Conservation (phyloP, 1,139 yeast species). For the Candida sanyaensis region DNA sequence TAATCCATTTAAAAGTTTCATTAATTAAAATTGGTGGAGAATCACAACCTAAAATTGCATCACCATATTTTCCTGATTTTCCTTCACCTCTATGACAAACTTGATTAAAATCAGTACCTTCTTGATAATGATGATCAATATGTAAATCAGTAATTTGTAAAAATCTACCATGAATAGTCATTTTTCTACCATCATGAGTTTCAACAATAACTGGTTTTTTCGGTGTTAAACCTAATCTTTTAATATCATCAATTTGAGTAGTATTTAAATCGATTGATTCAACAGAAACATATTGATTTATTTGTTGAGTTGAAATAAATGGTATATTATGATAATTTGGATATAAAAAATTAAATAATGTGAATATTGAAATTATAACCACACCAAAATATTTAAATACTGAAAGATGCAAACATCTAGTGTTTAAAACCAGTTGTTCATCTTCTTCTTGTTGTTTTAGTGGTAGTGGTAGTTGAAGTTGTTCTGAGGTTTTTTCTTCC, state of each 20-base stretch:
- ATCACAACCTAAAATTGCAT: constrained; percentile 73
- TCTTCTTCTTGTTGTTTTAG: no score
- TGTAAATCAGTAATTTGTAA: constrained; percentile 85
- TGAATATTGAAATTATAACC: background rate
- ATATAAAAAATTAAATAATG: background rate
- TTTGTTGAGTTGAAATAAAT: background rate
- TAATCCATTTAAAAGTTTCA: constrained; percentile 68
- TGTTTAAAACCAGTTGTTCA: no score
- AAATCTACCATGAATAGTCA: constrained; percentile 64
- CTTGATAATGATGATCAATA: constrained; percentile 72
- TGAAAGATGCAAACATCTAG: background rate
- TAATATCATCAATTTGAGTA: constrained; percentile 12
- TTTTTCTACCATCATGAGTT: constrained; percentile 26
- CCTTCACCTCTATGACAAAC: constrained; percentile 62
- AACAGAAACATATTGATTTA: constrained; percentile 3
- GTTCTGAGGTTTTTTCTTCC: background rate
- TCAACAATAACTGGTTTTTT: constrained; percentile 30
- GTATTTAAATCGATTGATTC: constrained; percentile 11
- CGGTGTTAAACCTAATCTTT: constrained; percentile 27
- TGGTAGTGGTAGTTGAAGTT: background rate
- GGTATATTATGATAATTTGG: background rate
- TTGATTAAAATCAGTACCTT: constrained; percentile 49
- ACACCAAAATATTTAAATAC: background rate
- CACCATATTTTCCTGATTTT: constrained; percentile 70
- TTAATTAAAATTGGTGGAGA: constrained; percentile 64